Base-by-base conservation (phyloP, 805 yeast genomes). In the Saccharomycopsis babjevae region DNA sequence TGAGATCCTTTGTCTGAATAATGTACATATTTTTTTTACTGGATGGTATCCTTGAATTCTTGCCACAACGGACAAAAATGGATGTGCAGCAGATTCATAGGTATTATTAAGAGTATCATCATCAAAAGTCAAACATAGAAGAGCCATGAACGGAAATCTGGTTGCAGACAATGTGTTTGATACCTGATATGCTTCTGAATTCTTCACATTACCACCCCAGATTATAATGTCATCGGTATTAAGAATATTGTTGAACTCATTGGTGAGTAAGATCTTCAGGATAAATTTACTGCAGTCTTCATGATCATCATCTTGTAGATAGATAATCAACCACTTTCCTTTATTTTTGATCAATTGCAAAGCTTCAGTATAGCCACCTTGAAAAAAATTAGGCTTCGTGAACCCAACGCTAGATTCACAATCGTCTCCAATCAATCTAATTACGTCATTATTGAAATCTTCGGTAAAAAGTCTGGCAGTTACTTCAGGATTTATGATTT, bases 201-300 rank as follows among this genome's bases (percentile, higher is more conserved):
- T 83, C n/a, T 81, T 79, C 28, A 87, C 81, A 68, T 89, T 86
- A 8, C 97, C 97, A 50, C 92, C 96, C 98, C 98, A 93, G 1
- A 89, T 72, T 2, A 89, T 65, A 1, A 85, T 70, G 54, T 88
- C 79, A 56, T 78, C 79, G 22, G 80, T 79, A 22, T 72, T 73
- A 59, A 83, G 68, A 66, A 78, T 75, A 42, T 75, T 71, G 15
- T 81, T 73, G 59, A 88, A 82, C 30, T 70, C 71, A 1, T 76
- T 78, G 62, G 81, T 76, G 52, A 83, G 73, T 56, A 90, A 70
- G 2, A 89, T 78, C 11, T 78, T 77, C 15, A 77, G 71, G 57
- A 85, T 79, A 64, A 87, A 83, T 3, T 71, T 70, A 38, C 74
- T 71, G 0, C 85, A 76, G 58, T 83, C 83, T 62, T 88, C 91